Base-by-base conservation (phyloP, 768 basidiomycete genomes). In the Pisolithus marmoratus region DNA sequence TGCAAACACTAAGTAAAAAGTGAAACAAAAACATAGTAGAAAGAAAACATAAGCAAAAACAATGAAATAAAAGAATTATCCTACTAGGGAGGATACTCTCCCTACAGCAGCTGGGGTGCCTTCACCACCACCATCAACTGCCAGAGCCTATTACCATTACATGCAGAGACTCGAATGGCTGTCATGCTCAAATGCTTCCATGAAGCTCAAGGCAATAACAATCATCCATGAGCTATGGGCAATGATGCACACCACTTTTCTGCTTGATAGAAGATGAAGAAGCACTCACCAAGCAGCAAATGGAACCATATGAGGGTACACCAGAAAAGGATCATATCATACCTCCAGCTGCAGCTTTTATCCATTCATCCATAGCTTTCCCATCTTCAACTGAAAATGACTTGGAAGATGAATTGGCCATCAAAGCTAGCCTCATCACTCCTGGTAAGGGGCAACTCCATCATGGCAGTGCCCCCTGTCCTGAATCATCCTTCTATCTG, bases 201-300 rank as follows among this genome's bases (percentile, higher is more conserved):
- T 85, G 48, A 87, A 83, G 62, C 63, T 90, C n/a, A 69, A 68
- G n/a, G n/a, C n/a, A n/a, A n/a, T n/a, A n/a, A n/a, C n/a, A 5
- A 65, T 85, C 19, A 71, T 81, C 8, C 75, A 75, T 20, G 72
- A 76, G n/a, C 74, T 89, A 34, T 88, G 85, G 85, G 58, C 63
- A 2, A 64, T 67, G 38, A 69, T 78, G 48, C 73, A 72, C 31
- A 63, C 63, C 3, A 62, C 71, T 8, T 71, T 85, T 55, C 74
- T 74, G 70, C 58, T 70, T 90, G 20, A 63, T 80, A 58, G 65
- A 74, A 49, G 72, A 72, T 38, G 79, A 81, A 50, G 63, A 69
- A 15, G 70, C 72, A 27, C 70, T 82, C 11, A 36, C 23, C 5
- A 31, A 74, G 46, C 70, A 74, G 19, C 74, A 75, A 38, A 60